phyloP scores from a whole-genome alignment of 2,329 filamentous ascomycete genomes.

The Orbilia javanica region DNA sequence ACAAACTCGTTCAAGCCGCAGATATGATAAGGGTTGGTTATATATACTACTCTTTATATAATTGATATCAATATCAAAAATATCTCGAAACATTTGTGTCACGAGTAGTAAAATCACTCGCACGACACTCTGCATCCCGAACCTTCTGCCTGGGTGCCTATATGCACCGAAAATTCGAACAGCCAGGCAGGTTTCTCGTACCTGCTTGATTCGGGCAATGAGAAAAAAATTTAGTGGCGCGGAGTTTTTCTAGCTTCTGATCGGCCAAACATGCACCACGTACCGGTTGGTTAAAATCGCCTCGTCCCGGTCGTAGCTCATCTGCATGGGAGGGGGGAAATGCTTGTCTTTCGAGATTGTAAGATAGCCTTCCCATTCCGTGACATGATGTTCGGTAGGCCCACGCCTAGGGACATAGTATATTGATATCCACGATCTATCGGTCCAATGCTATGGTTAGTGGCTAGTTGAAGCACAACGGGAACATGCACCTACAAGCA shows the following conservation, averaged over 20 bases:
- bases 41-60: no score
- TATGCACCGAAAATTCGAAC: constrained; percentile 2
- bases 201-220: constrained; percentile 4
- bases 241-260: constrained; percentile 9
- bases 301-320: constrained; percentile 18
- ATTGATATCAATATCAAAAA: no score
- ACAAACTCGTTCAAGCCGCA: neutral
- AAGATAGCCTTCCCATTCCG: constrained; percentile 23
- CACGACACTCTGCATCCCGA: neutral
- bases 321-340: neutral
- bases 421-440: neutral
- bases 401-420: neutral
- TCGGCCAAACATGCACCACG: constrained; percentile 3
- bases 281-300: constrained; percentile 15
- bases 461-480: neutral
- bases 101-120: constrained; percentile 12
- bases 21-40: neutral
- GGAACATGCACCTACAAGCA: no score
- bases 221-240: constrained; percentile 1
- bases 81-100: neutral
- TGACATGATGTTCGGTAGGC: constrained; percentile 7
- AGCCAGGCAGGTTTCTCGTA: constrained; percentile 1
- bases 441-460: neutral
- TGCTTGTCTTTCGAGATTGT: constrained; percentile 22
- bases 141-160: constrained; percentile 22